Evolutionary conservation across 495 filamentous ascomycete species (phyloP), one percentile per base, ranked within the genome.

Genomic region (Copromyces sp.): DNA sequence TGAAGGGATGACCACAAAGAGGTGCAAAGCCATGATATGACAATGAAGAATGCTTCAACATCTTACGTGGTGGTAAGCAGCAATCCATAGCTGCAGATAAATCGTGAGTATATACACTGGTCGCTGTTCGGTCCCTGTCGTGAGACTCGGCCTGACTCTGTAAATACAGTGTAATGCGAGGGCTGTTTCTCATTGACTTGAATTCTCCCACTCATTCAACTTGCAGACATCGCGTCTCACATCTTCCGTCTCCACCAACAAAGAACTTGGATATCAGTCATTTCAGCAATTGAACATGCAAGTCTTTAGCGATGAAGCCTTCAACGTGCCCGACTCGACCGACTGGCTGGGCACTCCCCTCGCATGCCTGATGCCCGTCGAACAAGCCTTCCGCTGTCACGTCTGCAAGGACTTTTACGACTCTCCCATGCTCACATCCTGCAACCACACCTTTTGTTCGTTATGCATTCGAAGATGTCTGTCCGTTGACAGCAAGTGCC

Each of bases 331-430:
- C 42, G 94, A 99, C 82, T 91, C 95, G 7, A 95, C 95, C 68
- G 96, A 99, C 85, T 99, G 95, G 96, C 83, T 93, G 17, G 76
- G 83, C n/a, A 98, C 95, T 29, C 88, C 90, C 1, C 84, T 98
- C 9, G 86, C 90, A 3, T 82, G 86, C 41, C 86, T 99, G 71
- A 84, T 89, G 68, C 84, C 90, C 7, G 87, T 99, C 71, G 95
- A 99, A 77, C 89, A 93, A 47, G 89, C 93, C 17, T 86, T 99
- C 17, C 92, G 94, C 74, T 99, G 95, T 81, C 92, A 98, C 77
- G 91, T 99, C 72, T 99, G 95, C 87, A 98, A 98, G 82, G 95
- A 99, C 80, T 96, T 98, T 81, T 98, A 92, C 83, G 87, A 88
- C 73, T 94, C 92, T 32, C 95, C 95, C 1, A 94, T 99, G 85